These are phyloP conservation scores for Dacryopinax primogenitus DNA, from an alignment of 768 basidiomycete genomes.

Conservation along the genomic window DNA sequence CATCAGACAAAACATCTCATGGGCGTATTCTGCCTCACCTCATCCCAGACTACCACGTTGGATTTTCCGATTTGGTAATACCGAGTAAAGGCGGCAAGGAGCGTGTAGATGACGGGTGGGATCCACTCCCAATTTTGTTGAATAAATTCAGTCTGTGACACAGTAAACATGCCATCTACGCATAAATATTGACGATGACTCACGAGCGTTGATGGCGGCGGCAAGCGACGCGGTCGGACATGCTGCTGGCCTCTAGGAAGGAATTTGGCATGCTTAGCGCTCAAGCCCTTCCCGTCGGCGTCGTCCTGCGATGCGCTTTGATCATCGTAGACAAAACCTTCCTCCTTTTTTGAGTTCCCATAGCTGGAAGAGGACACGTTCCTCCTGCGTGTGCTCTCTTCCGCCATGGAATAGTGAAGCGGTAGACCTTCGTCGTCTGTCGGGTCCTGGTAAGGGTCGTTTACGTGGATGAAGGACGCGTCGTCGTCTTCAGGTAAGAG, in stretches of 20 bases:
- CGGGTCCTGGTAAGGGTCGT: slow-evolving; percentile 15
- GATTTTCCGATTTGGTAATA: slow-evolving; percentile 85
- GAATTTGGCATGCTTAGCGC: slow-evolving; percentile 27
- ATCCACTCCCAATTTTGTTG: slow-evolving; percentile 68
- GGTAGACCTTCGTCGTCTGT: slow-evolving; percentile 35
- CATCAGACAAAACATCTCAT: not conserved
- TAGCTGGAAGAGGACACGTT: slow-evolving; percentile 26
- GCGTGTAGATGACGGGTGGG: slow-evolving; percentile 73
- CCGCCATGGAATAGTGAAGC: slow-evolving; percentile 38
- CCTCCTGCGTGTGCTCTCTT: slow-evolving; percentile 38
- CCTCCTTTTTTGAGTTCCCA: slow-evolving; percentile 1
- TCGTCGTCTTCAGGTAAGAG: not conserved
- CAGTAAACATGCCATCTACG: not conserved
- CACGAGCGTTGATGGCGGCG: slow-evolving; percentile 42
- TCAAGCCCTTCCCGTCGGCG: slow-evolving; percentile 57
- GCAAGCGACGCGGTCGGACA: slow-evolving; percentile 43
- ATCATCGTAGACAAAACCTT: slow-evolving; percentile 15
- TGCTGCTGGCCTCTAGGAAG: slow-evolving; percentile 15
- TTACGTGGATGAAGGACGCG: slow-evolving; percentile 8
- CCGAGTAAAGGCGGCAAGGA: slow-evolving; percentile 88
- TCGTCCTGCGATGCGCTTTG: slow-evolving; percentile 32
- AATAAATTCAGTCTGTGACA: slow-evolving; percentile 57
- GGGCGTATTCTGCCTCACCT: slow-evolving; percentile 27
- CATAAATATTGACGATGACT: not conserved
- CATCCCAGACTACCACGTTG: slow-evolving; percentile 89